Base-by-base conservation (phyloP, 2,329 filamentous ascomycete species). In the Lasiodiplodia citricola region DNA sequence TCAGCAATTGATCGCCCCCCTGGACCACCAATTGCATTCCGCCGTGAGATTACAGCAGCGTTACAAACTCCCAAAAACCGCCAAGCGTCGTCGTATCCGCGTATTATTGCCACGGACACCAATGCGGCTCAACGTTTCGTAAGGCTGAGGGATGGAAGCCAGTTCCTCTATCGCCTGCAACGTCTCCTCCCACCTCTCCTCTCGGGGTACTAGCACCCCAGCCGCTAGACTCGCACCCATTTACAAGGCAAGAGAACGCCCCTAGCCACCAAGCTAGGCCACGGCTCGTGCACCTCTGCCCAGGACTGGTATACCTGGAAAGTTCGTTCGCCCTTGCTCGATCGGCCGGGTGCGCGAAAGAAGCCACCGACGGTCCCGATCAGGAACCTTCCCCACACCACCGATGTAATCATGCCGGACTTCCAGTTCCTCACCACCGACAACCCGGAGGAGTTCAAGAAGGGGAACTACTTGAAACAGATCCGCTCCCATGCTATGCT, bases 401-500 rank as follows among this genome's bases (percentile, higher is more conserved):
- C 47, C 60, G 44, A 64, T 64, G 60, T 64, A 52, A 64, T 56
- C 66, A 68, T 68, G 66, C 57, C 66, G n/a, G 67, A 65, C 21
- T 68, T 68, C 51, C 67, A 68, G 41, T 68, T 68, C 67, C 67
- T 68, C 25, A 68, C 67, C 50, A 68, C 67, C 18, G 47, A 38
- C 18, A 68, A 68, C 52, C 67, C 67, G 35, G 67, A 57, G 58
- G 58, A 68, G n/a, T 68, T 68, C 67, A 68, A 68, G 47, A 68
- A 68, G 41, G 67, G 52, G 51, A n/a, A 60, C 38, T 68, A 64
- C 28, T 60, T 68, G 23, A 68, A 68, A 52, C 60, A 65, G 41
- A 68, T 68, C 58, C 58, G 67, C 41, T 65, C 58, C 21, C 67
- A 68, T 65, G 67, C 67, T n/a, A 68, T 68, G 67, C 67, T 68